Evolutionary conservation across 495 filamentous ascomycete genomes (phyloP).

Genomic region (Penicillium simplicissimum): DNA sequence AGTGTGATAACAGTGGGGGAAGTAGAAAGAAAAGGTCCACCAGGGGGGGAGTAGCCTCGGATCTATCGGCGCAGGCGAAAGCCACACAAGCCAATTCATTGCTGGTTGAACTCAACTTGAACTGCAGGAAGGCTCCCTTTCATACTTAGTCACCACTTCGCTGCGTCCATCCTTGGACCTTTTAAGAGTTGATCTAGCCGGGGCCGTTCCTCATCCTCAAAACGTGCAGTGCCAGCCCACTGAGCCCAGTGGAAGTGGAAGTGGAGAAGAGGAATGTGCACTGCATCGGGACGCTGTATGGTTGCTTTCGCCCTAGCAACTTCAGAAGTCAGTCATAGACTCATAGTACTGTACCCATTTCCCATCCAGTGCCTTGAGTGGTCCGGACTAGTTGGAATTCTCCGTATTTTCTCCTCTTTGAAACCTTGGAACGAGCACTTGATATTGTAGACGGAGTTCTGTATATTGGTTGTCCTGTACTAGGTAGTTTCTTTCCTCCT

Average conservation of each 20-base stretch:
- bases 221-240: not conserved
- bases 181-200: not conserved
- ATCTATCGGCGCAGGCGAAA: not conserved
- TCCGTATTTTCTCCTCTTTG: not conserved
- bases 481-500: not conserved
- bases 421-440: not conserved
- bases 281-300: not conserved
- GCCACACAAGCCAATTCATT: not conserved
- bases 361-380: not conserved
- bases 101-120: not conserved
- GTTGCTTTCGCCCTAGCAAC: not conserved
- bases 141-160: not conserved
- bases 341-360: not conserved
- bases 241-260: not conserved
- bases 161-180: too few relatives aligned
- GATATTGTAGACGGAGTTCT: not conserved
- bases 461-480: not conserved
- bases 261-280: conserved; percentile 8
- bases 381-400: not conserved
- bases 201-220: not conserved
- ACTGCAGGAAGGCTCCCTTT: not conserved
- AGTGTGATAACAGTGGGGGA: not conserved
- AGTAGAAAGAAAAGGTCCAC: not conserved
- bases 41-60: not conserved
- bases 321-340: too few relatives aligned